Evolutionary conservation across 306 rosid species (phyloP).

Genomic region (Gastrolobium villosum): DNA sequence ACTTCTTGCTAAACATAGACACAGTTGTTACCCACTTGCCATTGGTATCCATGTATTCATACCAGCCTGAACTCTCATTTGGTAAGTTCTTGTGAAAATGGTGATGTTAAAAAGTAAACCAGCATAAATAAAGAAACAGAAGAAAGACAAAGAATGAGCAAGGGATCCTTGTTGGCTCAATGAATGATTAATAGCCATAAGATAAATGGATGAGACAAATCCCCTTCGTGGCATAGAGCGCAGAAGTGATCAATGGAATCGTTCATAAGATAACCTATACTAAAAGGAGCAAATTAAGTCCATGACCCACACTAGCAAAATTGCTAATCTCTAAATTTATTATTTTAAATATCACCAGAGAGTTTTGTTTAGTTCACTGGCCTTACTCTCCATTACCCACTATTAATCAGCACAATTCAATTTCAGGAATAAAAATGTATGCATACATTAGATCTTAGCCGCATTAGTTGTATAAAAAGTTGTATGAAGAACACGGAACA

Average conservation of each 20-base stretch:
- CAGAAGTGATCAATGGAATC: background rate
- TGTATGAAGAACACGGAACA: background rate
- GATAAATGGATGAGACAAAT: no score
- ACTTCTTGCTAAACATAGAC: conserved; percentile 24
- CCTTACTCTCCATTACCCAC: conserved; percentile 8
- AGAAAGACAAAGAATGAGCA: background rate
- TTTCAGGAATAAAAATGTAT: background rate
- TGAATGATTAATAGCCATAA: background rate
- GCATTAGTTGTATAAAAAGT: background rate
- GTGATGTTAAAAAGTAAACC: background rate
- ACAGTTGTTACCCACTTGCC: conserved; percentile 1
- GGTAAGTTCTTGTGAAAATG: background rate
- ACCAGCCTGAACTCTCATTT: background rate
- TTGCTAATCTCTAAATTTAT: conserved; percentile 6
- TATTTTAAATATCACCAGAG: background rate
- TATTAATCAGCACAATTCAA: background rate
- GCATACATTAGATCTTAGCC: background rate
- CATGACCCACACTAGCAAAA: background rate
- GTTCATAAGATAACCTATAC: background rate
- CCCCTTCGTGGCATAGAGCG: no score
- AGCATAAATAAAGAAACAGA: conserved; percentile 13
- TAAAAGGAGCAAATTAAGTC: conserved; percentile 4
- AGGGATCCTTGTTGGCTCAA: background rate
- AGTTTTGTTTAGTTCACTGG: background rate
- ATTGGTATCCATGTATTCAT: background rate